Percentiles rank a stretch among this genome's conserved stretches.
Conservation (phyloP, 805 yeast genomes). For the Priceomyces fermenticarens region DNA sequence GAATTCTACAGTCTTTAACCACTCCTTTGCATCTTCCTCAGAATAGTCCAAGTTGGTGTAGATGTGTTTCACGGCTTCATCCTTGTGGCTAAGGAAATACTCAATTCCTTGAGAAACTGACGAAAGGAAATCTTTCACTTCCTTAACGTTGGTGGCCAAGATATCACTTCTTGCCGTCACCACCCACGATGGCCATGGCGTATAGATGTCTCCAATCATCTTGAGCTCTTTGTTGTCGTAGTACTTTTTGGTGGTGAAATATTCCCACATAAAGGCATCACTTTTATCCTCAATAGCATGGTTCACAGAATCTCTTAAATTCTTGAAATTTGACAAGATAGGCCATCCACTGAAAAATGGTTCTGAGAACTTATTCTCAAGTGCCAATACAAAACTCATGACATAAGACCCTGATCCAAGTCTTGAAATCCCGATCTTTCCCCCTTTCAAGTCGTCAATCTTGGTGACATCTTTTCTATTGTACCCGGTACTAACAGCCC, state of each 20-base stretch:
- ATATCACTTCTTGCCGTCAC: constrained; percentile 51
- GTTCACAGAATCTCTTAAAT: constrained; percentile 79
- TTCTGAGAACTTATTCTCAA: constrained; percentile 49
- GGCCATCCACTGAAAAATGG: constrained; percentile 55
- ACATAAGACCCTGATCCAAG: constrained; percentile 91
- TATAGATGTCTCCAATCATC: constrained; percentile 80
- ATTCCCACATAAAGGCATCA: constrained; percentile 96
- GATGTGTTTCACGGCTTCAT: constrained; percentile 67
- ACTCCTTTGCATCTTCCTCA: constrained; percentile 70
- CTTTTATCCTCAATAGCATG: constrained; percentile 41
- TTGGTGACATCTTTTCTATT: constrained; percentile 53
- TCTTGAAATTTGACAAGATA: constrained; percentile 64
- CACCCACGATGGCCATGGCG: constrained; percentile 98
- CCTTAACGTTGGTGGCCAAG: constrained; percentile 21
- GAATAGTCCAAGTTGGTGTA: constrained; percentile 69
- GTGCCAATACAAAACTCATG: constrained; percentile 82
- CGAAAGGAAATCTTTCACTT: constrained; percentile 38
- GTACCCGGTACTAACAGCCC: constrained; percentile 85
- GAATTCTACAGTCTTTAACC: constrained; percentile 80
- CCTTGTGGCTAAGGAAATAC: constrained; percentile 57
- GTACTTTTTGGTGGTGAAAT: constrained; percentile 83
- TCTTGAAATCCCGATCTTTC: constrained; percentile 73
- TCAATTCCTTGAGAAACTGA: constrained; percentile 66
- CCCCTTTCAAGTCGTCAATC: constrained; percentile 55
- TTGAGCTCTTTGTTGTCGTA: constrained; percentile 79